Evolutionary conservation across 2,329 filamentous ascomycete species (phyloP).

Genomic region (Microsporum audouinii): DNA sequence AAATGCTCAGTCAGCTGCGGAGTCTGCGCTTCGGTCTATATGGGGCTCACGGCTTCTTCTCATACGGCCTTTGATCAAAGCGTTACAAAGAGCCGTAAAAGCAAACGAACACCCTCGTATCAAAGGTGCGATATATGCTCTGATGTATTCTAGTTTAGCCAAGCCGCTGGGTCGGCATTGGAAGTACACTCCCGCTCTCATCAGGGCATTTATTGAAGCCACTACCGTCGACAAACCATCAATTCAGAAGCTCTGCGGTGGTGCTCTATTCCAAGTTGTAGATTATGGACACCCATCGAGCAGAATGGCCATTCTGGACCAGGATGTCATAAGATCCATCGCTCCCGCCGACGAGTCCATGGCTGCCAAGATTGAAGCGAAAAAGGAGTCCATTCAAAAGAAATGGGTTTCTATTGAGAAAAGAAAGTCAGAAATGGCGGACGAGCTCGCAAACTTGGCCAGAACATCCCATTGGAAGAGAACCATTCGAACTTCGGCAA

Average conservation of each 20-base stretch:
- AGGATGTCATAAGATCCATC: conserved; percentile 58
- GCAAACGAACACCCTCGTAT: conserved; percentile 78
- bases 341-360: conserved; percentile 54
- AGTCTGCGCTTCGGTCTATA: conserved; percentile 84
- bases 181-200: conserved; percentile 84
- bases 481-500: conserved; percentile 75
- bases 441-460: conserved; percentile 68
- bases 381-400: conserved; percentile 61
- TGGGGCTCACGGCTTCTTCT: conserved; percentile 80
- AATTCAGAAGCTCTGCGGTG: conserved; percentile 76
- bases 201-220: conserved; percentile 80
- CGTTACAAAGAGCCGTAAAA: conserved; percentile 66
- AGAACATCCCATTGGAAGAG: conserved; percentile 91
- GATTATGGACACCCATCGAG: conserved; percentile 87
- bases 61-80: conserved; percentile 73
- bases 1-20: conserved; percentile 80
- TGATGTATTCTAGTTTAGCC: conserved; percentile 76
- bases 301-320: conserved; percentile 70
- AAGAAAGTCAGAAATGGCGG: conserved; percentile 67
- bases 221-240: conserved; percentile 86
- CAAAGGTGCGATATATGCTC: conserved; percentile 84
- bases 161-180: conserved; percentile 86
- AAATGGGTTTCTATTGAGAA: conserved; percentile 67
- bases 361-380: conserved; percentile 47
- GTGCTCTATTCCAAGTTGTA: conserved; percentile 71